Evolutionary conservation across 1,139 yeast genomes (phyloP), one percentile per base, ranked within the genome.

Genomic region (Candida albicans): DNA sequence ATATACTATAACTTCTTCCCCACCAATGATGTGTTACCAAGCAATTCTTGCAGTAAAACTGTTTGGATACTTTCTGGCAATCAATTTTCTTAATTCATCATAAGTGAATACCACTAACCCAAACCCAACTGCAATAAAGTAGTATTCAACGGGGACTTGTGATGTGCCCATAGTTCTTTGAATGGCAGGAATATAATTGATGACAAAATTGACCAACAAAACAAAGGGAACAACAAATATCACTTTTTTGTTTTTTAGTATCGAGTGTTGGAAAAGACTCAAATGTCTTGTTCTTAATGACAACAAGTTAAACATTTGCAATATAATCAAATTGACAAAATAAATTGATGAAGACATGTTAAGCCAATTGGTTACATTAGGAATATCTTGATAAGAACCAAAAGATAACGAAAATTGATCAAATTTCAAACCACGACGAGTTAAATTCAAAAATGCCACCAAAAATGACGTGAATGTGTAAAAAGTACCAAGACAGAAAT

Each of bases 241-340:
- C 27, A 75, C 48, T 30, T 55, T 56, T 56, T 61, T 55, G 46
- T 54, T 52, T 30, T 42, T 34, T 33, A 40, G 34, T 41, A 65
- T 52, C 26, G 61, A 59, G 49, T 61, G 74, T 53, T 71, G 76
- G 56, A 77, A 67, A 13, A 75, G 54, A 50, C 76, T 68, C 49
- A 72, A 59, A 43, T 64, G 60, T 47, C 81, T 64, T 1, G 77
- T 73, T 55, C 82, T 64, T 37, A 73, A 67, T 1, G 77, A 65
- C 54, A 77, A 51, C 50, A 76, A 58, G 51, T 77, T 76, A 61
- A 75, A 75, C 49, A 70, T 64, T 55, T 77, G 82, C 67, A 77
- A 59, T 35, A 76, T 67, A 5, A 77, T 80, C 64, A 77, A 61
- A 44, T 73, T 75, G 42, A 70, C 64, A 52, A 77, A 77, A 56